Conservation (phyloP, 1,284 basidiomycete genomes). For the Rhodotorula sp. region DNA sequence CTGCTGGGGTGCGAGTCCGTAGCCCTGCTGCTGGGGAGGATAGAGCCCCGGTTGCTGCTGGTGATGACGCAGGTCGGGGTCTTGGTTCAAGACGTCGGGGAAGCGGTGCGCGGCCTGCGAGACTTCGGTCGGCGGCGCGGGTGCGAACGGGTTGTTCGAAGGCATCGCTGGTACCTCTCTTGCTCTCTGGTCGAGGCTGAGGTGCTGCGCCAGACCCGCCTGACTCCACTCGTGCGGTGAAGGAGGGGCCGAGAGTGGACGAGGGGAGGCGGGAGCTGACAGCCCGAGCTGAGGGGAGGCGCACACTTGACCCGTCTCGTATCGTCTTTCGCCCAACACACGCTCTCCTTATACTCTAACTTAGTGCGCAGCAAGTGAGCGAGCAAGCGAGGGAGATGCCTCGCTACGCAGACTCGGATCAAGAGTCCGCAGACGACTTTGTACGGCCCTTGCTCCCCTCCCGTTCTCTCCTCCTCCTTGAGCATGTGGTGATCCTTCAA, state of each 20-base stretch:
- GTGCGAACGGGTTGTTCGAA: conserved; percentile 31
- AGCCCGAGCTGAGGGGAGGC: no score
- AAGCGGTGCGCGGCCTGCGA: conserved; percentile 22
- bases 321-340: not conserved
- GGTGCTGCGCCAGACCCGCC: no score
- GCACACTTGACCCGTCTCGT: no score
- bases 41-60: conserved; percentile 9
- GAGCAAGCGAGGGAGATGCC: conserved; percentile 1
- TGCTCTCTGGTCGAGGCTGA: no score
- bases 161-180: not conserved
- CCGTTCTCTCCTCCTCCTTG: not conserved
- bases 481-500: not conserved
- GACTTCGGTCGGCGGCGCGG: conserved; percentile 5
- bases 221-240: no score
- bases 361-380: not conserved
- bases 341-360: no score
- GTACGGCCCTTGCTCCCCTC: conserved; percentile 2
- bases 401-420: conserved; percentile 19
- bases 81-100: conserved; percentile 23
- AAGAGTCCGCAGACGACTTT: conserved; percentile 20
- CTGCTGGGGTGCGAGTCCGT: not conserved
- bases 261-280: no score
- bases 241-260: no score
- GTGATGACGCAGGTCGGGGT: conserved; percentile 3
- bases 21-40: conserved; percentile 10